Conservation (phyloP, 345 rosid species). For the Eucalyptus sp. region DNA sequence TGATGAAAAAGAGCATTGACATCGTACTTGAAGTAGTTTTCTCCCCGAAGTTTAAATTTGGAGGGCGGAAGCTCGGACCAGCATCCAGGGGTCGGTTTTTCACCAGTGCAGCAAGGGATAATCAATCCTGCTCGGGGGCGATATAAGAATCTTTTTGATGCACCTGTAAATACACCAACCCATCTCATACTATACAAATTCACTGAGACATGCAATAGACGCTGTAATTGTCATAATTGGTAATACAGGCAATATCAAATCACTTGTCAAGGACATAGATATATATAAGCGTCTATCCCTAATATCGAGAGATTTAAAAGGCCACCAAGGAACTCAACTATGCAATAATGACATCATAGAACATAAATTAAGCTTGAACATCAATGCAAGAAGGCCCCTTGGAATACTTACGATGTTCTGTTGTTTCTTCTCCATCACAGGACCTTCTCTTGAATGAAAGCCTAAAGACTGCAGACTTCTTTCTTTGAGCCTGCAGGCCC, state of each 20-base stretch:
- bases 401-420: slow-evolving; percentile 29
- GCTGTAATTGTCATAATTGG: neutral
- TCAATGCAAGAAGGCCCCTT: neutral
- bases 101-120: slow-evolving; percentile 28
- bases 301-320: neutral
- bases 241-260: neutral
- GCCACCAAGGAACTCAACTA: neutral
- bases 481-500: slow-evolving; percentile 15
- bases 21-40: slow-evolving; percentile 58
- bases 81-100: slow-evolving; percentile 33
- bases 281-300: neutral
- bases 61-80: slow-evolving; percentile 73
- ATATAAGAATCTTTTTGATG: slow-evolving; percentile 43
- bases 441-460: slow-evolving; percentile 65
- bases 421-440: slow-evolving; percentile 48
- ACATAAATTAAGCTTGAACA: neutral
- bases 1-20: neutral
- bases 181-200: neutral
- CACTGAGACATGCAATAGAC: neutral
- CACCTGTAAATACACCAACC: slow-evolving; percentile 18
- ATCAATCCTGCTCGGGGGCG: slow-evolving; percentile 49
- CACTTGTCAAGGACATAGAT: neutral
- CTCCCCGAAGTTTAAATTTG: slow-evolving; percentile 52
- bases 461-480: slow-evolving; percentile 35
- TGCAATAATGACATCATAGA: neutral